These are phyloP conservation scores for Eucalyptus sp. DNA, from an alignment of 345 rosid species.

Conservation along the genomic window DNA sequence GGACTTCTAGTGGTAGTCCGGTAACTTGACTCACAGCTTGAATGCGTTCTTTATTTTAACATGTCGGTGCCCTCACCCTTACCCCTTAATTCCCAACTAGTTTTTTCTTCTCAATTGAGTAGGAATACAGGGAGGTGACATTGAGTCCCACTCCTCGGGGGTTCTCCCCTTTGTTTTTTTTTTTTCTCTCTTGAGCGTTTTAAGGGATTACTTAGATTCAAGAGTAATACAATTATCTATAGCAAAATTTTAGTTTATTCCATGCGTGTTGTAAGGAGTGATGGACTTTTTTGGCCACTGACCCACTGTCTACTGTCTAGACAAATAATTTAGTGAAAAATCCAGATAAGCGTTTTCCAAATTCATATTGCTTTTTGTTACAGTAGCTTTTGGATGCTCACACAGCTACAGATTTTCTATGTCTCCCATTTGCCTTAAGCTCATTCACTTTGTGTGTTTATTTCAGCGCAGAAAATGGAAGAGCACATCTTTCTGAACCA, in stretches of 20 bases:
- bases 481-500: neutral
- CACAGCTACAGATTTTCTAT: neutral
- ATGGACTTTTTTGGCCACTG: neutral
- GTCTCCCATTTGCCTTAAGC: neutral
- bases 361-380: rapidly evolving
- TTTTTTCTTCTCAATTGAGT: too few relatives aligned
- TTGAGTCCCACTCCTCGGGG: rapidly evolving
- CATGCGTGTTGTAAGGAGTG: rapidly evolving
- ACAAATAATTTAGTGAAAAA: neutral
- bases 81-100: rapidly evolving
- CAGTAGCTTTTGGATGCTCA: neutral
- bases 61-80: rapidly evolving
- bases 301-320: rapidly evolving
- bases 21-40: rapidly evolving
- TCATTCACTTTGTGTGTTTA: neutral
- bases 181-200: too few relatives aligned
- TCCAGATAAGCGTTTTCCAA: neutral
- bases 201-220: rapidly evolving
- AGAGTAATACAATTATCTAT: neutral
- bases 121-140: rapidly evolving
- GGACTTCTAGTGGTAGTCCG: rapidly evolving
- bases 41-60: rapidly evolving
- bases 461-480: neutral
- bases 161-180: rapidly evolving
- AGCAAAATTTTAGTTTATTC: neutral